A percentile compares a stretch with the other conserved stretches of the same genome.
Evolutionary conservation across 805 yeast species (phyloP).

Genomic region (Zygosaccharomyces gambellarensis): DNA sequence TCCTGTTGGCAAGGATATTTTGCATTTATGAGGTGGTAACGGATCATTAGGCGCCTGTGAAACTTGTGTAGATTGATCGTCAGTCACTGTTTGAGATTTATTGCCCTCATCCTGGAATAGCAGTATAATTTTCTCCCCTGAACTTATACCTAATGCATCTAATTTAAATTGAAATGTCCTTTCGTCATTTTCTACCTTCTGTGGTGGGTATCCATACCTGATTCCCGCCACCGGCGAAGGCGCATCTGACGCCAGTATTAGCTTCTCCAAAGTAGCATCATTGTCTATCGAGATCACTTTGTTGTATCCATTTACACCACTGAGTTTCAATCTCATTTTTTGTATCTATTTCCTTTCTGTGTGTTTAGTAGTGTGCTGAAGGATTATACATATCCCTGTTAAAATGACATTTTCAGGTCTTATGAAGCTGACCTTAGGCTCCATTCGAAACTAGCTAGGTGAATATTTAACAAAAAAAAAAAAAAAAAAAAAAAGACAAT

Average conservation of each 20-base stretch:
- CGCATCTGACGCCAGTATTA: conserved; percentile 24
- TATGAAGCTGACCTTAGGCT: neutral
- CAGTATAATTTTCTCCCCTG: conserved; percentile 54
- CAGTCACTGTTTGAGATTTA: conserved; percentile 1
- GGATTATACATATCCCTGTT: neutral
- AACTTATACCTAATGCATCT: conserved; percentile 43
- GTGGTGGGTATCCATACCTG: conserved; percentile 62
- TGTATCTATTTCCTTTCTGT: neutral
- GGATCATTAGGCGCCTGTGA: neutral
- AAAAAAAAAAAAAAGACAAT: too few species aligned
- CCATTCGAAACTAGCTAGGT: neutral
- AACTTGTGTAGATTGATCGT: neutral
- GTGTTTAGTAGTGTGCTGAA: neutral
- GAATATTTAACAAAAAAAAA: too few species aligned
- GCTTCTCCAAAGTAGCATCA: conserved; percentile 34
- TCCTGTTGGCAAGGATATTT: conserved; percentile 12
- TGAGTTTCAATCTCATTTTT: conserved; percentile 39
- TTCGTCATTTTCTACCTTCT: conserved; percentile 35
- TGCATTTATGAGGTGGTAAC: conserved; percentile 8
- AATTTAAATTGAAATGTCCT: conserved; percentile 21
- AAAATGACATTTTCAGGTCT: neutral
- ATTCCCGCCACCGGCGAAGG: conserved; percentile 20
- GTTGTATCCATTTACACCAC: conserved; percentile 23
- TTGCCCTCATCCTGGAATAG: conserved; percentile 1
- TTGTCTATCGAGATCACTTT: conserved; percentile 38